These are phyloP conservation scores for Termitomyces sp. DNA, from an alignment of 768 basidiomycete species.

Conservation along the genomic window DNA sequence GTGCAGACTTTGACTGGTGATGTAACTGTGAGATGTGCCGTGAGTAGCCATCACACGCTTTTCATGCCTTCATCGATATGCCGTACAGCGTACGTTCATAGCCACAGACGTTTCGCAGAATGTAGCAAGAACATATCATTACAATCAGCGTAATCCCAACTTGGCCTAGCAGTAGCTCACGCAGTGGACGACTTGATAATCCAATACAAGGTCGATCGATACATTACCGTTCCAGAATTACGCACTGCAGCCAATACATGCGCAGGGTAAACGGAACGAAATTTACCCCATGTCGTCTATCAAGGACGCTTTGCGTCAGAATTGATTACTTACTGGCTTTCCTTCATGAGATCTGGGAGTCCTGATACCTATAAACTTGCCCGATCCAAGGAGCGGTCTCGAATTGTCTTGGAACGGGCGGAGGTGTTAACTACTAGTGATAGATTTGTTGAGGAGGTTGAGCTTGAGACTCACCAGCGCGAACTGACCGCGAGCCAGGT, in stretches of 20 bases:
- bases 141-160: conserved; percentile 52
- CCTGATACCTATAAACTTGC: conserved; percentile 51
- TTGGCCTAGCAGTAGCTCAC: conserved; percentile 32
- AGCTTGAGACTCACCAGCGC: conserved; percentile 31
- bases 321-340: conserved; percentile 61
- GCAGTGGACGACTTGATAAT: conserved; percentile 67
- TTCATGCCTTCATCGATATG: neutral
- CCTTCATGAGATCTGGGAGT: conserved; percentile 51
- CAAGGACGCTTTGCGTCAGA: conserved; percentile 48
- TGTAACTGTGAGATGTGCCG: conserved; percentile 44
- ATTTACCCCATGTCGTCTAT: conserved; percentile 26
- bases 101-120: conserved; percentile 32
- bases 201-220: conserved; percentile 46
- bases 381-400: conserved; percentile 24
- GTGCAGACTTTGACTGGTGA: conserved; percentile 45
- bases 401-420: conserved; percentile 42
- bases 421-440: conserved; percentile 27
- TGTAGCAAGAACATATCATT: conserved; percentile 48
- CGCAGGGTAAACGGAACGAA: conserved; percentile 13
- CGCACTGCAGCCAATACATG: neutral
- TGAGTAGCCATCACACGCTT: conserved; percentile 21
- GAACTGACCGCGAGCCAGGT: conserved; percentile 11
- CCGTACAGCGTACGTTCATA: conserved; percentile 37
- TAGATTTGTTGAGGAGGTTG: conserved; percentile 35
- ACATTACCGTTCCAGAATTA: neutral